phyloP scores from a whole-genome alignment of 2,329 filamentous ascomycete species.

The Corinectria fuckeliana region DNA sequence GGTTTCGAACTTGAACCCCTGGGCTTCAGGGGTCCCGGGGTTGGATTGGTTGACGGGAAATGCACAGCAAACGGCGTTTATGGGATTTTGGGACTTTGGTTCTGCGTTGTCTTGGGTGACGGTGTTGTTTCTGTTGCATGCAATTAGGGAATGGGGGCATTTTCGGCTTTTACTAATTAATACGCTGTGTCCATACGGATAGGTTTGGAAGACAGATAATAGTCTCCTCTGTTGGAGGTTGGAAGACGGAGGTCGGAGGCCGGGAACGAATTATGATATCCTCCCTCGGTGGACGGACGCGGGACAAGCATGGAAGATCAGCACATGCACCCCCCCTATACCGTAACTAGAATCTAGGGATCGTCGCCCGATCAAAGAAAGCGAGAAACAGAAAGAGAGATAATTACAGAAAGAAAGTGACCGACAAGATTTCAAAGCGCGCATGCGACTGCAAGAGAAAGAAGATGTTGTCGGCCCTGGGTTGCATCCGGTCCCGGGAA shows the following conservation, averaged over 20 bases:
- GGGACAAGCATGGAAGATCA: background rate
- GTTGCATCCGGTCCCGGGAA: background rate
- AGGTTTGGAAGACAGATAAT: background rate
- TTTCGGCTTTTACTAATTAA: background rate
- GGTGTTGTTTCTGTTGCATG: no score
- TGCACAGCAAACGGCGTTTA: conserved; percentile 6
- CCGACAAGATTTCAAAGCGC: background rate
- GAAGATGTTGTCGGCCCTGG: background rate
- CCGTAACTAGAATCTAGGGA: background rate
- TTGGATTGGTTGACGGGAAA: background rate
- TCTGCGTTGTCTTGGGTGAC: background rate
- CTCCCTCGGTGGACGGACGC: no score
- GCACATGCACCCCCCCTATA: background rate
- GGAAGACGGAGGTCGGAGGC: background rate
- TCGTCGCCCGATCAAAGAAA: background rate
- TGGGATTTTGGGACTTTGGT: background rate
- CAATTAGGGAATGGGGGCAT: background rate
- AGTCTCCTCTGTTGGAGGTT: no score
- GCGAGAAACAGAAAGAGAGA: background rate
- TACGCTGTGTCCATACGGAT: background rate
- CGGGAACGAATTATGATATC: background rate
- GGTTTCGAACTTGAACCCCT: conserved; percentile 6
- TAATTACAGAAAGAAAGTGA: background rate
- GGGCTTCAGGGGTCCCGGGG: conserved; percentile 1
- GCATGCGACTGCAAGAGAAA: background rate